phyloP scores from a whole-genome alignment of 768 basidiomycete species.

The Mycena kentingensis region DNA sequence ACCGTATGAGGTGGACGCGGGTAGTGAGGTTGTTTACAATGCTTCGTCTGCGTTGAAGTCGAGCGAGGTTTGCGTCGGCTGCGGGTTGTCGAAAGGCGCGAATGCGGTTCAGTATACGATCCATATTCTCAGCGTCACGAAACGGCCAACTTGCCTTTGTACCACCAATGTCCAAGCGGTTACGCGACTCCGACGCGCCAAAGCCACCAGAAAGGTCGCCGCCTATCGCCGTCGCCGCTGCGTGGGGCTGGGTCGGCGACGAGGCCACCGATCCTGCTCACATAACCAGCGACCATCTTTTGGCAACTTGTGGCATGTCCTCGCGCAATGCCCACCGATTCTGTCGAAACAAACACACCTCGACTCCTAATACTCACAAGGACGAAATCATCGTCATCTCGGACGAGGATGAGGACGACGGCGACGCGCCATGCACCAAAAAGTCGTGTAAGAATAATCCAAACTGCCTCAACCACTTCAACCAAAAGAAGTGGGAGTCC shows the following conservation, averaged over 20 bases:
- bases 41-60: slow-evolving; percentile 12
- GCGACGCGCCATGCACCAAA: slow-evolving; percentile 55
- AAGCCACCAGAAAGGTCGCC: slow-evolving; percentile 58
- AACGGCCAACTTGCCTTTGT: slow-evolving; percentile 39
- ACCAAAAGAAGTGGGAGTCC: slow-evolving; percentile 80
- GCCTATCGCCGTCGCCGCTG: slow-evolving; percentile 46
- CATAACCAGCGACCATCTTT: slow-evolving; percentile 68
- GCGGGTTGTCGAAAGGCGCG: slow-evolving; percentile 9
- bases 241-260: slow-evolving; percentile 84
- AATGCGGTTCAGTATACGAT: slow-evolving; percentile 11
- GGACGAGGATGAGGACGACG: slow-evolving; percentile 49
- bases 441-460: slow-evolving; percentile 76
- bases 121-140: slow-evolving; percentile 16
- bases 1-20: slow-evolving; percentile 36
- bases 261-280: slow-evolving; percentile 55
- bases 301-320: slow-evolving; percentile 70
- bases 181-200: slow-evolving; percentile 54
- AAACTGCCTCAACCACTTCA: slow-evolving; percentile 85
- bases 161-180: slow-evolving; percentile 60
- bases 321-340: slow-evolving; percentile 48
- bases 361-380: slow-evolving; percentile 14
- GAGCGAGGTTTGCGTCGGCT: slow-evolving; percentile 19
- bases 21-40: slow-evolving; percentile 10
- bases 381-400: slow-evolving; percentile 72
- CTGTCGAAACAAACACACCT: slow-evolving; percentile 60